These are phyloP conservation scores for Albizia julibrissin DNA, from an alignment of 306 rosid species.

Conservation along the genomic window DNA sequence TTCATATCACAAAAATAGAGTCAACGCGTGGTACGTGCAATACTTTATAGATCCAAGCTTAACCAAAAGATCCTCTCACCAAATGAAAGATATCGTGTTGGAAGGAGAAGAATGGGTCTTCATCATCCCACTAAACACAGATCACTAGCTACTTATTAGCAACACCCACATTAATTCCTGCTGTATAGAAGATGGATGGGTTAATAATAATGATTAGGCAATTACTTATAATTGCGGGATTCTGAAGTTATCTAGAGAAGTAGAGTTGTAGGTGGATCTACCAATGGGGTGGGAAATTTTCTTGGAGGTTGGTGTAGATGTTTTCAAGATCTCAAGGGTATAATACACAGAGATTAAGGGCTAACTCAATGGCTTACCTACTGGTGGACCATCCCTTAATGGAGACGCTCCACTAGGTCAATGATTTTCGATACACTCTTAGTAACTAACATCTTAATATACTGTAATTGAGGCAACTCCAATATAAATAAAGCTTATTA, in stretches of 20 bases:
- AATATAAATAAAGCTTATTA: neutral
- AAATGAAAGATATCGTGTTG: slow-evolving; percentile 25
- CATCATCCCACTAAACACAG: neutral
- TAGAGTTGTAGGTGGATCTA: slow-evolving; percentile 8
- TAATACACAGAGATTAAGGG: slow-evolving; percentile 17
- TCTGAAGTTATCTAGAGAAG: slow-evolving; percentile 6
- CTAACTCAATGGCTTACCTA: slow-evolving; percentile 26
- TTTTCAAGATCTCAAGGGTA: neutral
- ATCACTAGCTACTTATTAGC: neutral
- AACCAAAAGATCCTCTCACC: slow-evolving; percentile 35
- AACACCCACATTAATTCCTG: neutral
- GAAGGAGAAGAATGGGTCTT: neutral
- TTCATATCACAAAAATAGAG: slow-evolving; percentile 32
- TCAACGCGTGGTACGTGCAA: slow-evolving; percentile 43
- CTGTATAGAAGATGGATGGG: too few relatives aligned
- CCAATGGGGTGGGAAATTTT: neutral
- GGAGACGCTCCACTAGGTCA: slow-evolving; percentile 32
- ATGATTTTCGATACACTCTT: slow-evolving; percentile 35
- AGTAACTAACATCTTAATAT: slow-evolving; percentile 32
- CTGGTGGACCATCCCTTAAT: slow-evolving; percentile 34
- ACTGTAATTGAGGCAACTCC: slow-evolving; percentile 25
- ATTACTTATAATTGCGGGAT: neutral
- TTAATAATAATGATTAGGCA: neutral
- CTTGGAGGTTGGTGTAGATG: neutral
- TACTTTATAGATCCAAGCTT: slow-evolving; percentile 32